phyloP scores from a whole-genome alignment of 1,284 basidiomycete species.

The Cystobasidiaceae sp. region DNA sequence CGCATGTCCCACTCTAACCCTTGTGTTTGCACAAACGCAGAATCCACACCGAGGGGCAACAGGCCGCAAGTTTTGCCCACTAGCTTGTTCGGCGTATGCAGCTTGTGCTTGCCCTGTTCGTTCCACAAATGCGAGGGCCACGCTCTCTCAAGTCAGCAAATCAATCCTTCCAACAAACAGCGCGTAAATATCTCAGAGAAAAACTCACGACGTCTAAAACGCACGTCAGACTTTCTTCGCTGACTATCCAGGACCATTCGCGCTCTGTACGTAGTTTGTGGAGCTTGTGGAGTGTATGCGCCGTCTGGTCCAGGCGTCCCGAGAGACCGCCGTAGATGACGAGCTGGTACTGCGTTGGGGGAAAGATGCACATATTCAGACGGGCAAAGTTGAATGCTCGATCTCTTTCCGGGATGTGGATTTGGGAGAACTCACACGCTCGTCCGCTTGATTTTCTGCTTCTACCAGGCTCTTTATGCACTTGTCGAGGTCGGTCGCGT shows the following conservation, averaged over 20 bases:
- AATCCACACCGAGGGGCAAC: constrained; percentile 76
- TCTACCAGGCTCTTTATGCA: constrained; percentile 62
- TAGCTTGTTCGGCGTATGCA: constrained; percentile 64
- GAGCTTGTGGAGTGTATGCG: constrained; percentile 80
- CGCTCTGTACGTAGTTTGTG: constrained; percentile 69
- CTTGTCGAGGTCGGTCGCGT: constrained; percentile 93
- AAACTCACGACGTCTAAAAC: constrained; percentile 66
- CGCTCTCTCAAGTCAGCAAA: too few species aligned
- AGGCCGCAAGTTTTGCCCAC: constrained; percentile 88
- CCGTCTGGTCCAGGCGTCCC: constrained; percentile 88
- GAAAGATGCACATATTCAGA: too few species aligned
- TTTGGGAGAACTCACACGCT: constrained; percentile 16
- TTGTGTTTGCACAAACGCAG: constrained; percentile 67
- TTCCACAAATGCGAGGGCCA: too few species aligned
- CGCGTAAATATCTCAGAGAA: neutral
- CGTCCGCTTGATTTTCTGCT: constrained; percentile 52
- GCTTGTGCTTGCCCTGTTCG: constrained; percentile 71
- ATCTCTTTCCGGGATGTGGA: neutral
- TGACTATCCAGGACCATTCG: constrained; percentile 65
- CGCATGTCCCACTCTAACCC: constrained; percentile 89
- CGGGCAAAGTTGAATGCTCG: constrained; percentile 3
- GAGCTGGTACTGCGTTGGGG: constrained; percentile 62
- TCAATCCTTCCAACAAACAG: too few species aligned
- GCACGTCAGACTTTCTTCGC: constrained; percentile 84
- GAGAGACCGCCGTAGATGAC: constrained; percentile 82